Base-by-base conservation (phyloP, 192 early-diverging fungal genomes). In the Coemansia sp. region DNA sequence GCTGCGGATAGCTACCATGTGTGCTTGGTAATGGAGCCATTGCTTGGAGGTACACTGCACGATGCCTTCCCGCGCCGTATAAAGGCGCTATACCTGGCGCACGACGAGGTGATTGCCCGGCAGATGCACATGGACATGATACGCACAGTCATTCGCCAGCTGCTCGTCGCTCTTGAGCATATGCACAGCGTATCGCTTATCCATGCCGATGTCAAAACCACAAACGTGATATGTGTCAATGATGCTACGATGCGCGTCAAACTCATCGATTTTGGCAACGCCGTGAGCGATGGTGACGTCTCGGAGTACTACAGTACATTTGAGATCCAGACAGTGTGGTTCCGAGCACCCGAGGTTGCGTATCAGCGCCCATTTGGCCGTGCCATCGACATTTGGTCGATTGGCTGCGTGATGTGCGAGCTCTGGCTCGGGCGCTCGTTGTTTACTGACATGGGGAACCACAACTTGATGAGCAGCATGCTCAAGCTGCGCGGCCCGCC, bases 321-420 rank as follows among this genome's bases (percentile, higher is more conserved):
- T 57, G 84, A 91, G 54, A 97, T 99, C 18, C 94, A 97, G 66
- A 99, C 97, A 4, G 81, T 97, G 18, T 99, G 97, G 97, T 99
- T 98, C 75, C 87, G 97, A 16, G 91, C 96, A 15, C 94, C 95
- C 0, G 96, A 98, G 70, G 84, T 99, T 7, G 86, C 88, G 3
- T 99, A 99, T 79, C 90, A 91, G 18, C 87, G 87, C 33, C 81
- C 81, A 20, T 84, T 84, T 66, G 81, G 81, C 38, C 72, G 76
- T 10, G 93, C 88, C 46, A 91, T 97, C 40, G 97, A 99, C 76
- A 91, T 99, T 66, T 99, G 97, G 97, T 93, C 95, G 67, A 54
- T 79, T 31, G 89, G 89, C 63, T 95, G 93, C 66, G 86, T 95
- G 44, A 88, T 95, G 88, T 75, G 94, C 40, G 93, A 95, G 67